These are phyloP conservation scores for Sclerotiophoma versabilis DNA, from an alignment of 2,329 filamentous ascomycete species.

Conservation along the genomic window DNA sequence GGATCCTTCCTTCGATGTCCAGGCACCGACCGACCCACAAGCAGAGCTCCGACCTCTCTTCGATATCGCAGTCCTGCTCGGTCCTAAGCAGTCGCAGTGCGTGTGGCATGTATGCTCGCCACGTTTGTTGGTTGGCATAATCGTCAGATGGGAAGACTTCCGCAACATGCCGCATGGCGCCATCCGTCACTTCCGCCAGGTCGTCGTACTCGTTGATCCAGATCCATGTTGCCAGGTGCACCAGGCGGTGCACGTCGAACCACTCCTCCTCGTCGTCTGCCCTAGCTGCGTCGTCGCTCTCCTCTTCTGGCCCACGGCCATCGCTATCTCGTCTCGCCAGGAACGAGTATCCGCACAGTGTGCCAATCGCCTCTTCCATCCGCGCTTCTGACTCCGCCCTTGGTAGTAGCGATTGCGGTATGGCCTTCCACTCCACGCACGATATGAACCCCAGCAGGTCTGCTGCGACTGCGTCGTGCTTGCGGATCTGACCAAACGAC, in stretches of 20 bases:
- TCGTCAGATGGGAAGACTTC: neutral
- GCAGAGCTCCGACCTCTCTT: neutral
- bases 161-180: neutral
- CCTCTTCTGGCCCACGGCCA: neutral
- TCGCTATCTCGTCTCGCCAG: constrained; percentile 14
- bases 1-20: neutral
- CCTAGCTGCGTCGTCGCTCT: neutral
- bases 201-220: constrained; percentile 7
- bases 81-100: neutral
- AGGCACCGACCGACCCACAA: constrained; percentile 6
- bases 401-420: constrained; percentile 26
- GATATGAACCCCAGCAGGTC: constrained; percentile 47
- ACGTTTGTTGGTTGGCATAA: neutral
- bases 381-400: constrained; percentile 9
- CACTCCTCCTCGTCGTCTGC: neutral
- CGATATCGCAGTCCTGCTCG: neutral
- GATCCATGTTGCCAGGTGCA: constrained; percentile 12
- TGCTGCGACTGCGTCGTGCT: constrained; percentile 43
- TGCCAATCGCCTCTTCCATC: constrained; percentile 30
- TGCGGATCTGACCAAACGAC: constrained; percentile 48
- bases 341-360: constrained; percentile 34
- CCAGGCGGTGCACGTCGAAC: constrained; percentile 16
- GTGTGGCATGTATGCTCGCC: neutral
- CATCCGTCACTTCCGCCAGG: neutral
- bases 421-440: constrained; percentile 24